A percentile compares a stretch with the other conserved stretches of the same genome.
Conservation (phyloP, 768 basidiomycete species). For the Boletus speciosus region DNA sequence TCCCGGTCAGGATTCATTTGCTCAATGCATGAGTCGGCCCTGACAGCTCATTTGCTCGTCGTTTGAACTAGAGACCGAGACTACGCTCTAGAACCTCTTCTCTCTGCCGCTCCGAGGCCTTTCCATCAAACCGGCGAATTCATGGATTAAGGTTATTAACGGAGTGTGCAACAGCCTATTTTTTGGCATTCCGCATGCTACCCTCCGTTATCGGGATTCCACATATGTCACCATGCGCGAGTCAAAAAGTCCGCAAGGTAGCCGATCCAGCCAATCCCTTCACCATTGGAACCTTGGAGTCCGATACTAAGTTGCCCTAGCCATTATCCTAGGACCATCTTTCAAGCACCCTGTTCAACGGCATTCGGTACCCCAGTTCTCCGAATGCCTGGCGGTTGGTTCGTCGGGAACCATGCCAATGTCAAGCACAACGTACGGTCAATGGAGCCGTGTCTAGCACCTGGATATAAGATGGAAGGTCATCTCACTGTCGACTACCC, state of each 20-base stretch:
- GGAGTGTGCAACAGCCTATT: not conserved
- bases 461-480: slow-evolving; percentile 11
- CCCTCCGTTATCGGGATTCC: not conserved
- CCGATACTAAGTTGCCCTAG: not conserved
- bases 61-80: not conserved
- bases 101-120: not conserved
- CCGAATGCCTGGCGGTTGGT: slow-evolving; percentile 16
- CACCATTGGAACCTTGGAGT: slow-evolving; percentile 3
- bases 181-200: not conserved
- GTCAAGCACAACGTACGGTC: not conserved
- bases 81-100: not conserved
- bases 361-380: not conserved
- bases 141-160: not conserved
- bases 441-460: not conserved
- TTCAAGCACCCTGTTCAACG: not conserved
- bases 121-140: not conserved
- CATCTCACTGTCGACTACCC: not conserved
- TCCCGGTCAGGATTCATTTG: not conserved
- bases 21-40: not conserved
- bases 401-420: slow-evolving; percentile 16
- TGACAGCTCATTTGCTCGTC: not conserved
- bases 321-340: not conserved
- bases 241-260: not conserved
- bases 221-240: not conserved
- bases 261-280: not conserved